phyloP scores from a whole-genome alignment of 2,329 filamentous ascomycete species.

The Penicillium glabrum region DNA sequence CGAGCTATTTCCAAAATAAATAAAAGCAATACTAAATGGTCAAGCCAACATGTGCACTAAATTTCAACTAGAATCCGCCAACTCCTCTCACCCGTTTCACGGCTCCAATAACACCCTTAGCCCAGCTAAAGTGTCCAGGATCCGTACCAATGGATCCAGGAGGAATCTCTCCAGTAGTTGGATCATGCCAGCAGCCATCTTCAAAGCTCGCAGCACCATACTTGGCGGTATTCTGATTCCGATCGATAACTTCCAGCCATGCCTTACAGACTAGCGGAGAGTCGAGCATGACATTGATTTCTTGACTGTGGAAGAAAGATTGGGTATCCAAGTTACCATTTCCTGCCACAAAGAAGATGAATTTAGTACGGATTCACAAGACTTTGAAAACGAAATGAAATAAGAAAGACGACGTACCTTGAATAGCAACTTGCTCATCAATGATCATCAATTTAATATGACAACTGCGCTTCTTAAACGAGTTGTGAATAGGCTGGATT shows the following conservation, averaged over 20 bases:
- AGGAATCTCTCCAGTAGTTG: slow-evolving; percentile 45
- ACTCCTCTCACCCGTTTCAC: slow-evolving; percentile 58
- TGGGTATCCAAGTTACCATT: slow-evolving; percentile 81
- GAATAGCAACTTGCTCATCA: slow-evolving; percentile 67
- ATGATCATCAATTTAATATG: slow-evolving; percentile 78
- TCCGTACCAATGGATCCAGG: slow-evolving; percentile 54
- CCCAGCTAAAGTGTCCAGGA: slow-evolving; percentile 59
- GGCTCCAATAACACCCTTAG: slow-evolving; percentile 58
- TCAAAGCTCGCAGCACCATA: slow-evolving; percentile 56
- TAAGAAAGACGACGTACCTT: slow-evolving; percentile 43
- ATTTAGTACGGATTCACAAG: background rate
- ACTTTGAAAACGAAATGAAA: background rate
- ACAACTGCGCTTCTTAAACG: slow-evolving; percentile 65
- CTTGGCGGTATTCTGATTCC: slow-evolving; percentile 66
- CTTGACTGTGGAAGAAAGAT: slow-evolving; percentile 75
- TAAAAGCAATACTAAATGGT: background rate
- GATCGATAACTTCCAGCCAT: slow-evolving; percentile 62
- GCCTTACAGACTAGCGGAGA: slow-evolving; percentile 58
- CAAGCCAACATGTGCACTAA: background rate
- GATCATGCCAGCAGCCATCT: slow-evolving; percentile 65
- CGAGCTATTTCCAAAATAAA: background rate
- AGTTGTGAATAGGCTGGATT: slow-evolving; percentile 64
- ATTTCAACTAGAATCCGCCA: slow-evolving; percentile 50
- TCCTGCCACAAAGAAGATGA: slow-evolving; percentile 29
- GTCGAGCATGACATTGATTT: slow-evolving; percentile 75